Base-by-base conservation (phyloP, 371 early-diverging fungal species). In the Cokeromyces recurvatus region DNA sequence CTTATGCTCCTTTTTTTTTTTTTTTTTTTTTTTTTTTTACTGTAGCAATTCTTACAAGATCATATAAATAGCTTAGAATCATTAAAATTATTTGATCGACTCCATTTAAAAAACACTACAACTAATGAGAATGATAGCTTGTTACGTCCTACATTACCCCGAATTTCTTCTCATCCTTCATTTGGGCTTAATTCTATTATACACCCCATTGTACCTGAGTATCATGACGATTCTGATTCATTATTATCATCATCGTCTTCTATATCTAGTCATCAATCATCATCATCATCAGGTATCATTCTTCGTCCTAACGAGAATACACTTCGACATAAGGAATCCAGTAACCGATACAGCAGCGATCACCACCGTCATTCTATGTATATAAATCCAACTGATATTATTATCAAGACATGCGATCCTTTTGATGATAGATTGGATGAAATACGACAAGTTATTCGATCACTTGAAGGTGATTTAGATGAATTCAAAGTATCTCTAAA, bases 401-500 rank as follows among this genome's bases (percentile, higher is more conserved):
- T 22, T 17, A 20, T 32, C 3, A 23, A 35, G 27, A 16, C 24
- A 24, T 22, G 40, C 20, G 44, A 53, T 16, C 42, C 47, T 0
- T 51, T 57, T 46, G 50, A 49, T 9, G n/a, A 24, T 15, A 32
- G 40, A 16, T 39, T 48, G 25, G 19, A 44, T 9, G 53, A 53
- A 21, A 36, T 53, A 5, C 17, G 8, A 2, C 14, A 10, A 15
- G 6, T 56, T 5, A 41, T 56, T 1, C 29, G 25, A 3, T 23
- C 27, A 25, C 32, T 51, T 3, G 11, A 40, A 24, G 11, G 36
- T 1, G 53, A 59, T 31, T 41, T 65, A 38, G 20, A 22, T 0
- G 57, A 42, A 11, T 65, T 70, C 39, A 59, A 63, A 27, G 35
- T 24, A 7, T 52, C 60, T 0, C 50, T 74, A 7, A 16, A 43